These are phyloP conservation scores for Sequoia sempervirens DNA, from an alignment of 75 land plant genomes.

Conservation along the genomic window DNA sequence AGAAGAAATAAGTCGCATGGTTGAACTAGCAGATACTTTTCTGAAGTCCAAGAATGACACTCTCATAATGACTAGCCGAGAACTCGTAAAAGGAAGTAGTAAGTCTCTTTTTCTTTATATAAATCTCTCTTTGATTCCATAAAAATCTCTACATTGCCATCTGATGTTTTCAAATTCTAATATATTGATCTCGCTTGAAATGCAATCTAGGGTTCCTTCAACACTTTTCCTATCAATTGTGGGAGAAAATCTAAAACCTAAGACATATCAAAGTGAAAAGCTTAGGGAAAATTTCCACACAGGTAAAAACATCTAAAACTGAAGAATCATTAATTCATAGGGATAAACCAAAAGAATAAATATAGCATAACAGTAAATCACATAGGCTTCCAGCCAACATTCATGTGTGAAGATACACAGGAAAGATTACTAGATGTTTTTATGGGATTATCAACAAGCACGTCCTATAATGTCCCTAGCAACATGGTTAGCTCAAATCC, in stretches of 20 bases:
- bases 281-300: too few relatives aligned
- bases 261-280: not conserved
- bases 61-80: slow-evolving; percentile 88
- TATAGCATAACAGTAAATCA: not conserved
- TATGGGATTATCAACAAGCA: too few relatives aligned
- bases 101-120: slow-evolving; percentile 14
- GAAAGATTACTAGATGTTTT: too few relatives aligned
- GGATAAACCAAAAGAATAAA: not conserved
- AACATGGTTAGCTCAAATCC: too few relatives aligned
- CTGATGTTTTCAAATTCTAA: not conserved
- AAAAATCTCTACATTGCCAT: not conserved
- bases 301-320: not conserved
- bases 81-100: slow-evolving; percentile 88
- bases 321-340: not conserved
- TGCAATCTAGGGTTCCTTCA: not conserved
- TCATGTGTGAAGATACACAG: not conserved
- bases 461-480: too few relatives aligned
- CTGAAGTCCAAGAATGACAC: slow-evolving; percentile 74
- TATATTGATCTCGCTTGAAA: not conserved
- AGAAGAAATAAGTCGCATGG: slow-evolving; percentile 59
- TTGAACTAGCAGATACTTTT: slow-evolving; percentile 56
- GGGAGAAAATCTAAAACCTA: not conserved
- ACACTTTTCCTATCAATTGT: not conserved
- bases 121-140: slow-evolving; percentile 1
- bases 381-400: not conserved